phyloP scores from a whole-genome alignment of 2,329 filamentous ascomycete genomes.

The Periconia sp. region DNA sequence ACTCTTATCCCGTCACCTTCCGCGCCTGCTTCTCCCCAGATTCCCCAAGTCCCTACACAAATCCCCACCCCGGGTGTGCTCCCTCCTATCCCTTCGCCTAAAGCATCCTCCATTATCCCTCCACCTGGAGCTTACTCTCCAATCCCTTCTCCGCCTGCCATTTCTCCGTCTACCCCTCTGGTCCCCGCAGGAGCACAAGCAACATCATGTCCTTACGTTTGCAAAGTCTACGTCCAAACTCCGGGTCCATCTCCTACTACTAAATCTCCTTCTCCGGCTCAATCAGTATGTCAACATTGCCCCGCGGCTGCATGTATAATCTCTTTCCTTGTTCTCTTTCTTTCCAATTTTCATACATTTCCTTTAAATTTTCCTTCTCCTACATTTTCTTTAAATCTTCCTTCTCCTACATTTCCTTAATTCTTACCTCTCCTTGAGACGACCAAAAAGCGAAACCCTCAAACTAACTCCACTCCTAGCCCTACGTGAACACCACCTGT shows the following conservation, averaged over 20 bases:
- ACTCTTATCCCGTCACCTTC: too few relatives aligned
- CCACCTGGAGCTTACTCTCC: too few relatives aligned
- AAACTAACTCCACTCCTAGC: neutral
- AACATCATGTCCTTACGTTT: neutral
- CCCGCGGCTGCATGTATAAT: neutral
- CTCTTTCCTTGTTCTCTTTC: neutral
- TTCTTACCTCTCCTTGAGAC: neutral
- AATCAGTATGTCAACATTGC: neutral
- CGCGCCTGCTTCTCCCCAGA: too few relatives aligned
- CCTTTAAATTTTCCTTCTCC: neutral
- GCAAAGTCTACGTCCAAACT: neutral
- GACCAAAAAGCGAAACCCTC: neutral
- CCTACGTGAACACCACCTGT: neutral
- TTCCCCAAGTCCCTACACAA: too few relatives aligned
- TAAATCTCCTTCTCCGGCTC: neutral
- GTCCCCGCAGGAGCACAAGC: neutral
- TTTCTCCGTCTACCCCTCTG: too few relatives aligned
- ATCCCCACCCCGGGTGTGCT: too few relatives aligned
- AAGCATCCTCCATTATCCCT: too few relatives aligned
- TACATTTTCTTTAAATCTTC: neutral
- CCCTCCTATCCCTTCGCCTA: too few relatives aligned
- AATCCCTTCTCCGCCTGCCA: too few relatives aligned
- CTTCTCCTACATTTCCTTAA: neutral
- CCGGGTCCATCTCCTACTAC: neutral
- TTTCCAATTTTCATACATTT: neutral